Base-by-base conservation (phyloP, 257 asterid species). In the Scutellaria barbata region DNA sequence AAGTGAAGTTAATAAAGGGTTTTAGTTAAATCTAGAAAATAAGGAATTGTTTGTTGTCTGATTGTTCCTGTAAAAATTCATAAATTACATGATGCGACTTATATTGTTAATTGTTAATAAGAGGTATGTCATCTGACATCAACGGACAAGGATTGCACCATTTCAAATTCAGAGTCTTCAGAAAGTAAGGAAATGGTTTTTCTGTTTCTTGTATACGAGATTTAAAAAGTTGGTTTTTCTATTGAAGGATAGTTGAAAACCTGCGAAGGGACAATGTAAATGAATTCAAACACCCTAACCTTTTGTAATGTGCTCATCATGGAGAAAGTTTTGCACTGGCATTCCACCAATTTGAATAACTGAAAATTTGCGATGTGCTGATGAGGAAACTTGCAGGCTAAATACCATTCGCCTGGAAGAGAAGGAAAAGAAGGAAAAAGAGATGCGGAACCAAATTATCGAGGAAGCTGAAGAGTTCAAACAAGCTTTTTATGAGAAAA, bases 361-460 rank as follows among this genome's bases (percentile, higher is more conserved):
- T 8, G 16, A 30, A 42, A 30, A 10, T 17, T 20, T 48, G 39
- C 42, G 40, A 33, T 65, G 48, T 57, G 30, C 39, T 40, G 6
- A 11, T 46, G 30, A 7, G 59, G n/a, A 2, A 43, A 53, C 41
- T 61, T 81, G 69, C 88, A 94, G 99, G 90, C 85, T 59, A 77
- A 94, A 94, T 75, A 82, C 96, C 61, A 91, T 91, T 77, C 87
- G 96, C 40, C 92, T 91, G 52, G 99, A 91, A 80, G 99, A 94
- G 93, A 94, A 94, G 85, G 99, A 94, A 83, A 88, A 88, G 83
- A 71, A 13, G 82, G 99, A 94, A 81, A 94, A 91, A 78, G 96
- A 89, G 81, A 41, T 82, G 81, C 83, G 99, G 22, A 86, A 70
- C 91, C 92, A 85, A 82, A 94, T 94, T 71, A 63, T 94, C 43